These are phyloP conservation scores for Casuarina equisetifolia DNA, from an alignment of 306 rosid species.

Conservation along the genomic window DNA sequence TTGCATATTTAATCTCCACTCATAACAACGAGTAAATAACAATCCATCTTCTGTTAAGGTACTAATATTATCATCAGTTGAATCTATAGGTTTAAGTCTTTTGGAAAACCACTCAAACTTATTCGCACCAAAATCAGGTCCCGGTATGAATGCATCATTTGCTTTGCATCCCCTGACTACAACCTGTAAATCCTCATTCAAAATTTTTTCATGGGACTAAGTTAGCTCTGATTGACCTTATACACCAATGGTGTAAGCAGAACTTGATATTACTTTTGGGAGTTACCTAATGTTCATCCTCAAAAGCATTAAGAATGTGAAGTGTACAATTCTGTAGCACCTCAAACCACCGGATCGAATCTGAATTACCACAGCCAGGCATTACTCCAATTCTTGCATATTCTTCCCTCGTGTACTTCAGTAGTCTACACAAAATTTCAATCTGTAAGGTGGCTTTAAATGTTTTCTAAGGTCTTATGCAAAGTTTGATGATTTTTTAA, in stretches of 20 bases:
- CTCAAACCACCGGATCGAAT: constrained; percentile 47
- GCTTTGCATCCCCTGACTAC: constrained; percentile 57
- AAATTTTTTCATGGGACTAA: no score
- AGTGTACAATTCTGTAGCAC: constrained; percentile 51
- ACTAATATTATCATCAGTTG: neutral
- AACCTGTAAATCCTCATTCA: constrained; percentile 31
- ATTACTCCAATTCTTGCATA: constrained; percentile 50
- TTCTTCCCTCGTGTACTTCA: constrained; percentile 31
- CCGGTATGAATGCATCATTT: constrained; percentile 40
- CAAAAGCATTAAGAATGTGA: constrained; percentile 52
- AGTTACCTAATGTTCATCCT: constrained; percentile 46
- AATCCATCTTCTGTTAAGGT: constrained; percentile 5
- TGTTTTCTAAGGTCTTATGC: no score
- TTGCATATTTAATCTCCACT: constrained; percentile 52
- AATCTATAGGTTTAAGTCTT: constrained; percentile 4
- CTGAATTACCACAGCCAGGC: constrained; percentile 49
- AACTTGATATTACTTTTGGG: no score
- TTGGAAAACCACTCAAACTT: constrained; percentile 32
- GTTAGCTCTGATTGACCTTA: no score
- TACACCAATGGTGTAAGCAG: no score
- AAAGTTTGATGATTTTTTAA: no score
- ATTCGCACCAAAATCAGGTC: constrained; percentile 24
- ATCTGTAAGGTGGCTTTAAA: no score
- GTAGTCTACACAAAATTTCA: constrained; percentile 25
- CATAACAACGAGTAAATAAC: constrained; percentile 29